Evolutionary conservation across 208 protist species (phyloP), one percentile per base, ranked within the genome.

Genomic region (Acanthamoeba triangularis): DNA sequence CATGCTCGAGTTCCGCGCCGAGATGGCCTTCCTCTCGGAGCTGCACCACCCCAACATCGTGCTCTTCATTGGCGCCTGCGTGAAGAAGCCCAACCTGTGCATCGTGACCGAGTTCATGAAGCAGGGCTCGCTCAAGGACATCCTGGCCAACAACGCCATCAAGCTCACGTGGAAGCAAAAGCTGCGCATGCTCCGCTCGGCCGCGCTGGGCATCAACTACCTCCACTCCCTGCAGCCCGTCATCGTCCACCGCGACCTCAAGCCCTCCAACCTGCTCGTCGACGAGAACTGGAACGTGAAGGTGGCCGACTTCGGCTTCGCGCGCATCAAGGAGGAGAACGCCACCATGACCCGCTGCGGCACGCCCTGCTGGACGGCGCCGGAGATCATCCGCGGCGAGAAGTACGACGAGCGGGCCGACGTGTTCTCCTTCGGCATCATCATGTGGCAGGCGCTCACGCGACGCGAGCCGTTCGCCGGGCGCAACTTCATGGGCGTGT

Each of bases 21-120:
- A 85, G 76, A 54, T 85, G 76, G 76, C 35, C 41, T 56, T 85
- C 76, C 35, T 85, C 28, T 28, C 41, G 8, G 44, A 85, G 76
- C 41, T 85, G 25, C 35, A 85, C 25, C 76, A 85, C 41, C 76
- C 76, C 76, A 85, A 85, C 41, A 54, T 85, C 41, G 76, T 85
- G 41, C 76, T 85, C 30, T 85, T 85, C 44, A 85, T 85, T 8
- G 76, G 76, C 41, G 76, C 76, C 5, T 85, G 76, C 76, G 65
- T 74, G 10, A 10, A 23, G 25, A 92, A 37, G 37, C 85, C 85
- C 33, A 59, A 92, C 28, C 41, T 92, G 59, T 63, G 85, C 54
- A 92, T 92, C 33, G 49, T 92, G 14, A 92, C 85, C 16, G 85
- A 92, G 56, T 92, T 47, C 59, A n/a, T 92, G 18, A 92, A 92